Percentiles rank a stretch among this genome's conserved stretches.
Conservation (phyloP, 805 yeast species). For the Ogataea corticis region DNA sequence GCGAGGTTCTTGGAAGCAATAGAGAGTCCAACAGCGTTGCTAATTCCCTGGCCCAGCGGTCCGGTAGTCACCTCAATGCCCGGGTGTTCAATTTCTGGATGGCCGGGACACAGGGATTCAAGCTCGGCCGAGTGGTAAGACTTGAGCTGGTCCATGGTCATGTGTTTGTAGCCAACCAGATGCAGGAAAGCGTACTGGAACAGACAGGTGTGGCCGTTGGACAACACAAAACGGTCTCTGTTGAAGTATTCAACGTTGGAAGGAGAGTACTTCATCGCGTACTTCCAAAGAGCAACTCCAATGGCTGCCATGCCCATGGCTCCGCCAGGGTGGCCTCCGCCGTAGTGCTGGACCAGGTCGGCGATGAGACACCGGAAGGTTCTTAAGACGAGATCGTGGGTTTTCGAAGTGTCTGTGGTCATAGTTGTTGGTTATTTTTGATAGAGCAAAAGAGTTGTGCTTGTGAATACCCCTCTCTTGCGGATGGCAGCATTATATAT, state of each 20-base stretch:
- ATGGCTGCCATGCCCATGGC: slow-evolving; percentile 97
- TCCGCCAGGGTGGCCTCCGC: slow-evolving; percentile 95
- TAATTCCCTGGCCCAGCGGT: slow-evolving; percentile 97
- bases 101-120: slow-evolving; percentile 93
- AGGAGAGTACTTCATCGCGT: slow-evolving; percentile 78
- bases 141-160: slow-evolving; percentile 82
- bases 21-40: slow-evolving; percentile 94
- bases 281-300: slow-evolving; percentile 82
- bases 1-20: slow-evolving; percentile 90
- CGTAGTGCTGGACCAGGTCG: slow-evolving; percentile 35
- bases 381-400: slow-evolving; percentile 30
- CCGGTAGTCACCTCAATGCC: slow-evolving; percentile 98
- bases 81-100: slow-evolving; percentile 90
- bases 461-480: no score
- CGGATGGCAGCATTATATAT: neutral
- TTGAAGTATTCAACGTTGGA: slow-evolving; percentile 87
- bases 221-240: slow-evolving; percentile 92
- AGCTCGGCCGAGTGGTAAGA: slow-evolving; percentile 71
- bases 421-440: slow-evolving; percentile 8
- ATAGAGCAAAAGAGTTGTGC: neutral
- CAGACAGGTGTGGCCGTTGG: slow-evolving; percentile 97
- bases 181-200: slow-evolving; percentile 83
- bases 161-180: slow-evolving; percentile 73
- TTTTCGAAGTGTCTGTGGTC: slow-evolving; percentile 24
- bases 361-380: slow-evolving; percentile 36